A percentile compares a stretch with the other conserved stretches of the same genome.
phyloP scores from a whole-genome alignment of 495 filamentous ascomycete species.

The Cladorrhinum samala region DNA sequence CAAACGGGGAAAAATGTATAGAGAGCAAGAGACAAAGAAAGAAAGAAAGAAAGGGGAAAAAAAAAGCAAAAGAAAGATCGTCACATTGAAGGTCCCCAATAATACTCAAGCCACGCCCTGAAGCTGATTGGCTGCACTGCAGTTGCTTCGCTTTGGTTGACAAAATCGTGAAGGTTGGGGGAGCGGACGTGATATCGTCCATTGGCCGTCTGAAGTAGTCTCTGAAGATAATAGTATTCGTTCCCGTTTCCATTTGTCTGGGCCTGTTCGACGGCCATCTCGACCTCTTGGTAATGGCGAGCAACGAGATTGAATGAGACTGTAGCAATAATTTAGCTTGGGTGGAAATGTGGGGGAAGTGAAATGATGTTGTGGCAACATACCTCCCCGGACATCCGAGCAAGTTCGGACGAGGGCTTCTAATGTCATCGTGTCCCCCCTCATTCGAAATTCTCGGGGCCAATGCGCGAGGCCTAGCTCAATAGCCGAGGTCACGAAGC shows the following conservation, averaged over 20 bases:
- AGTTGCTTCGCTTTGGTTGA: conserved; percentile 35
- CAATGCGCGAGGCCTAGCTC: conserved; percentile 54
- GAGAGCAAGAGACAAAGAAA: too few relatives aligned
- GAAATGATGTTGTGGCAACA: conserved; percentile 11
- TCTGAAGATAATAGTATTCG: conserved; percentile 36
- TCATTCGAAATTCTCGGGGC: conserved; percentile 62
- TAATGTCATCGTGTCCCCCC: conserved; percentile 54
- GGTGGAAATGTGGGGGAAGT: not conserved
- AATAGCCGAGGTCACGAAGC: conserved; percentile 57
- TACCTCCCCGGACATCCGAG: conserved; percentile 37
- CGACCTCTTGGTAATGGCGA: conserved; percentile 37
- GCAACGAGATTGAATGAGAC: conserved; percentile 35
- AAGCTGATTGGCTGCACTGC: conserved; percentile 40
- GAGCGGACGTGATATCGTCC: conserved; percentile 44
- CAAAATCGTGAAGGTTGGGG: conserved; percentile 37
- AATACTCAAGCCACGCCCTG: conserved; percentile 42
- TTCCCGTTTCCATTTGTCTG: conserved; percentile 30
- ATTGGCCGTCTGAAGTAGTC: conserved; percentile 44
- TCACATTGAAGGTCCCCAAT: conserved; percentile 35
- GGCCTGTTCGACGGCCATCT: conserved; percentile 35
- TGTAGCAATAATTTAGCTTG: conserved; percentile 16
- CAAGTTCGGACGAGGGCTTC: conserved; percentile 43
- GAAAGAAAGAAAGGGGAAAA: not conserved
- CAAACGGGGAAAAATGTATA: conserved; percentile 1
- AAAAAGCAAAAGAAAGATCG: not conserved